Conservation (phyloP, 1,284 basidiomycete genomes). For the Leccinum subrobustum region DNA sequence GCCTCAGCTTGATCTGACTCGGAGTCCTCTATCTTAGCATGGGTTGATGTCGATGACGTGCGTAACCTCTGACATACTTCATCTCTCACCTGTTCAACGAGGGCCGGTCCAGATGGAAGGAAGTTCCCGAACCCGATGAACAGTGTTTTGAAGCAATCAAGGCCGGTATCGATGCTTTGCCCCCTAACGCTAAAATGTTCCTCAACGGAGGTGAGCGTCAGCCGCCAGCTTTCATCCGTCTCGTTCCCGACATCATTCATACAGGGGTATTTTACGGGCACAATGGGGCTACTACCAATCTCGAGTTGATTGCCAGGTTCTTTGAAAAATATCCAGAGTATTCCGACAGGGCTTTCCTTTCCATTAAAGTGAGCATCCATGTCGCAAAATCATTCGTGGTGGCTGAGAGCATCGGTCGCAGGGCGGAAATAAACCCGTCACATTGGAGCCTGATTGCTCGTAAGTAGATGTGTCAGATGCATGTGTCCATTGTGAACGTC, state of each 20-base stretch:
- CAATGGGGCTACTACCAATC: slow-evolving; percentile 35
- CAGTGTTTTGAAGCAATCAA: slow-evolving; percentile 63
- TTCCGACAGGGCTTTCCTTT: slow-evolving; percentile 47
- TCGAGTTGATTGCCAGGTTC: slow-evolving; percentile 44
- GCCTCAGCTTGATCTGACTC: background rate
- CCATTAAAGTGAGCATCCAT: slow-evolving; percentile 34
- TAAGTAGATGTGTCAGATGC: slow-evolving; percentile 8
- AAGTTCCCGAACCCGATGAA: slow-evolving; percentile 42
- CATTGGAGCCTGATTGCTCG: slow-evolving; percentile 16
- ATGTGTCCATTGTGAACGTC: background rate
- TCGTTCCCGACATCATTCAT: background rate
- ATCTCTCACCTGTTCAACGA: background rate
- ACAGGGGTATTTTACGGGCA: slow-evolving; percentile 34
- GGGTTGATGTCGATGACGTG: slow-evolving; percentile 32
- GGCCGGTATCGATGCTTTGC: slow-evolving; percentile 54
- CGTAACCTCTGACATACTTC: background rate
- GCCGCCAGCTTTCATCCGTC: background rate
- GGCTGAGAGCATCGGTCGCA: background rate
- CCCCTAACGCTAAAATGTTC: slow-evolving; percentile 46
- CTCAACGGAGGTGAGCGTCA: slow-evolving; percentile 44
- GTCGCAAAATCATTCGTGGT: background rate
- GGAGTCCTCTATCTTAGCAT: slow-evolving; percentile 11
- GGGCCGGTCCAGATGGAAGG: slow-evolving; percentile 14
- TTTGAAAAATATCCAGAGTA: slow-evolving; percentile 54
- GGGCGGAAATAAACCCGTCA: background rate